These are phyloP conservation scores for Teratosphaeria nubilosa DNA, from an alignment of 2,329 filamentous ascomycete genomes.

Conservation along the genomic window DNA sequence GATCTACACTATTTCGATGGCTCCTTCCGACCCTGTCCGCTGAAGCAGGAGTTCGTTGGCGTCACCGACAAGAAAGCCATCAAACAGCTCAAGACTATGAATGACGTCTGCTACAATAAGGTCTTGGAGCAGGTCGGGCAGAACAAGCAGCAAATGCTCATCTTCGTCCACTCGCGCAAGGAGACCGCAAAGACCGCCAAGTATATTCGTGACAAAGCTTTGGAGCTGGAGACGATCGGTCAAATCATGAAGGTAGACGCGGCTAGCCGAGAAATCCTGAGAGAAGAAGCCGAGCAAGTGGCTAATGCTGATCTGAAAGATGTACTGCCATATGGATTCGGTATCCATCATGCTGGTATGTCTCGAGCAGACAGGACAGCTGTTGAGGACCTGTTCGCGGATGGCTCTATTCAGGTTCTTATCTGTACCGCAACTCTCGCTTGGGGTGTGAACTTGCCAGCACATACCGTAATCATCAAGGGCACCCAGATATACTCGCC, in stretches of 20 bases:
- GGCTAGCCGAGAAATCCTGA: constrained; percentile 77
- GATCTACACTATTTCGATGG: constrained; percentile 95
- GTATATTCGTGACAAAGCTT: constrained; percentile 89
- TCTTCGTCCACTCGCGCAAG: constrained; percentile 96
- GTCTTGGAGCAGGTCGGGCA: constrained; percentile 91
- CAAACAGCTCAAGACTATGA: constrained; percentile 98
- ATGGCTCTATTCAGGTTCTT: constrained; percentile 85
- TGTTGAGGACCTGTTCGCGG: constrained; percentile 87
- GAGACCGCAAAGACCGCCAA: constrained; percentile 96
- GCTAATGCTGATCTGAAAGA: constrained; percentile 86
- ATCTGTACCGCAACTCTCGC: constrained; percentile 97
- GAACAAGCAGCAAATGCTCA: constrained; percentile 93
- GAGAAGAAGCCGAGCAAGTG: constrained; percentile 72
- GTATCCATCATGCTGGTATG: constrained; percentile 98
- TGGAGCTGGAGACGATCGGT: constrained; percentile 95
- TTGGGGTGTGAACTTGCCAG: constrained; percentile 97
- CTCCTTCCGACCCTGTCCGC: constrained; percentile 81
- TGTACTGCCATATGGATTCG: constrained; percentile 88
- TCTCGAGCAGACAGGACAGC: constrained; percentile 87
- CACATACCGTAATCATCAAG: constrained; percentile 98
- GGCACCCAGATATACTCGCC: constrained; percentile 96
- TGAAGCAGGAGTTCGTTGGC: constrained; percentile 94
- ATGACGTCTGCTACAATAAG: constrained; percentile 96
- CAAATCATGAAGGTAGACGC: constrained; percentile 91
- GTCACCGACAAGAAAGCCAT: constrained; percentile 97